Base-by-base conservation (phyloP, 768 basidiomycete genomes). In the Tylopilus sp. region DNA sequence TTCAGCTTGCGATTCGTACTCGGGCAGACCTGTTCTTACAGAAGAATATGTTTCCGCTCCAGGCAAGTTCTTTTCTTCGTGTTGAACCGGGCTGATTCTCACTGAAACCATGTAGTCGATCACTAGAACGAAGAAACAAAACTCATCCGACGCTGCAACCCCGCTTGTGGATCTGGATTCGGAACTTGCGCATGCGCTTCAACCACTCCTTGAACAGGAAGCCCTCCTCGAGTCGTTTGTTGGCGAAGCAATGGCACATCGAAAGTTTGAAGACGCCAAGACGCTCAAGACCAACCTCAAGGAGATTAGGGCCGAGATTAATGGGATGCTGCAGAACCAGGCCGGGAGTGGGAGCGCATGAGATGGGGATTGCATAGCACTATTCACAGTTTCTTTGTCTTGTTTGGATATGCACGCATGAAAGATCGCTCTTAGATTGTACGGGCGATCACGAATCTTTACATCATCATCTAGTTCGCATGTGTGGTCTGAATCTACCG, bases 201-300 rank as follows among this genome's bases (percentile, higher is more conserved):
- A 98, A 59, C 94, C 94, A 3, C 72, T 98, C 12, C 78, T 98
- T 15, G 94, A 98, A 69, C 95, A 98, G 68, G 95, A 99, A 69
- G 86, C 88, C 3, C 77, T 98, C 42, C 77, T 99, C 18, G 90
- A 95, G 69, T 79, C 83, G 2, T 98, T 94, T 62, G 82, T 98
- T 8, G 85, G 88, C 58, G 93, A 98, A 66, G 95, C 95, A 6
- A 87, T 85, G 68, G 79, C 83, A 2, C 86, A 87, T 58, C 77
- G 95, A 39, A 98, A 98, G 71, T 98, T 98, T 57, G 95, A 98
- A 69, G 97, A 99, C 63, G 88, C 88, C 13, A 88, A 88, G 68
- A 88, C 87, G 4, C 73, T 99, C 55, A 85, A 89, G 64, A 66
- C 71, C 28, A 95, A 87, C 66, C 68, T 98, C 45, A 75, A 73